Percentiles rank a stretch among this genome's conserved stretches.
These are phyloP conservation scores for Cladosporium oxysporum DNA, from an alignment of 2,329 filamentous ascomycete species.

Conservation along the genomic window DNA sequence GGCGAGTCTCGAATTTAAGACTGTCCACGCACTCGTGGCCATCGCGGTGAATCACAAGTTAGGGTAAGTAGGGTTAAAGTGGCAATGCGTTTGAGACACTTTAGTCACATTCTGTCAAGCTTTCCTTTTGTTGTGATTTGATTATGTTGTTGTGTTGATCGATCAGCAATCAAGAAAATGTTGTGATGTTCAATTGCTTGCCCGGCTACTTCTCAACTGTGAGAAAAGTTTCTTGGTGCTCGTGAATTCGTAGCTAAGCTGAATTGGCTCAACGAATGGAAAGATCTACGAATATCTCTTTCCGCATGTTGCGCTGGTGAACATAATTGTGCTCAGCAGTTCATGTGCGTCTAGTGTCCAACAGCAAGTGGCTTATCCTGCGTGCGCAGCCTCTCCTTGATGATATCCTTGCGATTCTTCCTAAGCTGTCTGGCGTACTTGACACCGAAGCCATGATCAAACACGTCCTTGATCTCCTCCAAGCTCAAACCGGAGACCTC, in stretches of 20 bases:
- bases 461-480: slow-evolving; percentile 40
- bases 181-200: not conserved
- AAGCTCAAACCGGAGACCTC: slow-evolving; percentile 44
- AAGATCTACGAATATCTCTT: accelerated
- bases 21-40: not conserved
- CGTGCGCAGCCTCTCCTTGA: slow-evolving; percentile 18
- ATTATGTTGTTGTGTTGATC: not conserved
- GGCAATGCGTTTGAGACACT: not conserved
- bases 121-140: not conserved
- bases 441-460: slow-evolving; percentile 40
- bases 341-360: slow-evolving; percentile 7
- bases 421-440: slow-evolving; percentile 37
- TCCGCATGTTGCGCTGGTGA: not conserved
- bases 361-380: slow-evolving; percentile 19
- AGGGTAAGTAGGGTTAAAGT: not conserved
- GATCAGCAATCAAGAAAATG: not conserved
- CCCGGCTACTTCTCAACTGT: not conserved
- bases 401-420: slow-evolving; percentile 38
- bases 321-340: too few species aligned
- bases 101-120: not conserved
- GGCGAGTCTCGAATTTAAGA: not conserved
- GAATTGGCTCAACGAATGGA: not conserved
- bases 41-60: not conserved
- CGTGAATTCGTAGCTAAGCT: not conserved
- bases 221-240: not conserved